Conservation (phyloP, 75 land plant species). For the Pinus taeda region DNA sequence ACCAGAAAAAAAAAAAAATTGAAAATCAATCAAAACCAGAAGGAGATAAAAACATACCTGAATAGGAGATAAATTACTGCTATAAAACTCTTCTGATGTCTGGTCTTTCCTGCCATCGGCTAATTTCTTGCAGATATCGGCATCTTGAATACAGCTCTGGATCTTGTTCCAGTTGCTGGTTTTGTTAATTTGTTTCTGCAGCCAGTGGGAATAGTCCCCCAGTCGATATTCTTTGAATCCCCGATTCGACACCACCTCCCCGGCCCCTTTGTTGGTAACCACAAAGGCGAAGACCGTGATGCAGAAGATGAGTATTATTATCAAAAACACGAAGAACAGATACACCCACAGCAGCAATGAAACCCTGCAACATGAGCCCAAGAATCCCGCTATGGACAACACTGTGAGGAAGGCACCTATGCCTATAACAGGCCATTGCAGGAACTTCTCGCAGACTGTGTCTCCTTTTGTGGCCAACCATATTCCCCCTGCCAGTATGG, state of each 20-base stretch:
- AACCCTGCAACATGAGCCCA: conserved; percentile 41
- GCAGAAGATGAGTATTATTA: conserved; percentile 35
- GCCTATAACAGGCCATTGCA: conserved; percentile 54
- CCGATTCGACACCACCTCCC: conserved; percentile 13
- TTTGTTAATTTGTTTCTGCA: conserved; percentile 14
- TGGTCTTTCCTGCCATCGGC: too few relatives aligned
- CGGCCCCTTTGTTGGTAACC: conserved; percentile 41
- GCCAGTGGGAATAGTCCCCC: conserved; percentile 29
- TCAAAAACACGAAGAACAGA: conserved; percentile 40
- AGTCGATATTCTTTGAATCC: conserved; percentile 35
- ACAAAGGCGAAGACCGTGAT: conserved; percentile 48
- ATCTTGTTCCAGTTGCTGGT: conserved; percentile 22
- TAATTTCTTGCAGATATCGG: conserved; percentile 20
- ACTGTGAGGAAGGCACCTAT: conserved; percentile 46
- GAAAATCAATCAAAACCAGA: neutral
- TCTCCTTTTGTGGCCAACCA: conserved; percentile 45
- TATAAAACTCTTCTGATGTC: too few relatives aligned
- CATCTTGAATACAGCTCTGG: conserved; percentile 26
- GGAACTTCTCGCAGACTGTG: conserved; percentile 35
- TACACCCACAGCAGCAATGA: conserved; percentile 42
- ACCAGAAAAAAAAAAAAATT: neutral
- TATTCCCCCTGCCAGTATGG: conserved; percentile 54
- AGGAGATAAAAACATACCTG: neutral
- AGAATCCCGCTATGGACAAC: conserved; percentile 43
- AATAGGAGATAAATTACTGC: neutral